phyloP scores from a whole-genome alignment of 176 grass and related monocot genomes.

The Carex kokanica region DNA sequence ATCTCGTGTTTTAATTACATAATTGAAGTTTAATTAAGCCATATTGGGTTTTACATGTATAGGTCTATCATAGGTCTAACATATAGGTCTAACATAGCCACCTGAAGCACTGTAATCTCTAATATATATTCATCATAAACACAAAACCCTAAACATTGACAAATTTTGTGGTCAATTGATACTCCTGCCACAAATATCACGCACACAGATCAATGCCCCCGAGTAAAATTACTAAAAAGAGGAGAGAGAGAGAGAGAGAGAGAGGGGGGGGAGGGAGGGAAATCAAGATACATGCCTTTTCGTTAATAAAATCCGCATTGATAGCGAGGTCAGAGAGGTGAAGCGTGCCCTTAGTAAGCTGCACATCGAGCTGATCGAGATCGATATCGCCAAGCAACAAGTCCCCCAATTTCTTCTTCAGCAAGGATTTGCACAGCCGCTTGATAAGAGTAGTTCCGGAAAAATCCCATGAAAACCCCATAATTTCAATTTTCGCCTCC shows the following conservation, averaged over 20 bases:
- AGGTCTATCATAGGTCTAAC: neutral
- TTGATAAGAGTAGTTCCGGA: constrained; percentile 55
- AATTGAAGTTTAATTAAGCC: neutral
- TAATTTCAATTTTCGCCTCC: constrained; percentile 7
- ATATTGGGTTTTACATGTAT: neutral
- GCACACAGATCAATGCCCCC: neutral
- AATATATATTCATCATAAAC: neutral
- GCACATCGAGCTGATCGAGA: constrained; percentile 89
- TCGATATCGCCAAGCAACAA: constrained; percentile 88
- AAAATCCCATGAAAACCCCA: constrained; percentile 47
- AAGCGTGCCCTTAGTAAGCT: constrained; percentile 62
- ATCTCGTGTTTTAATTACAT: neutral
- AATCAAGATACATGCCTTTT: constrained; percentile 41
- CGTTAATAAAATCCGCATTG: constrained; percentile 83
- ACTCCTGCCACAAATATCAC: neutral
- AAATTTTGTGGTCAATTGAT: neutral
- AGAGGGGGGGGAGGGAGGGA: too few relatives aligned
- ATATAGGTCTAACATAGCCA: neutral
- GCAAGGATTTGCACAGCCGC: constrained; percentile 77
- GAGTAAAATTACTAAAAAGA: neutral
- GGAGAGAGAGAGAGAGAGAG: neutral
- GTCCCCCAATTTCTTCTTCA: constrained; percentile 95
- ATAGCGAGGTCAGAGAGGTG: constrained; percentile 78
- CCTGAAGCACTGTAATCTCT: neutral
- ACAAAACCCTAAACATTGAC: constrained; percentile 16